These are phyloP conservation scores for Beauveria scarabaeidicola DNA, from an alignment of 2,329 filamentous ascomycete species.

Conservation along the genomic window DNA sequence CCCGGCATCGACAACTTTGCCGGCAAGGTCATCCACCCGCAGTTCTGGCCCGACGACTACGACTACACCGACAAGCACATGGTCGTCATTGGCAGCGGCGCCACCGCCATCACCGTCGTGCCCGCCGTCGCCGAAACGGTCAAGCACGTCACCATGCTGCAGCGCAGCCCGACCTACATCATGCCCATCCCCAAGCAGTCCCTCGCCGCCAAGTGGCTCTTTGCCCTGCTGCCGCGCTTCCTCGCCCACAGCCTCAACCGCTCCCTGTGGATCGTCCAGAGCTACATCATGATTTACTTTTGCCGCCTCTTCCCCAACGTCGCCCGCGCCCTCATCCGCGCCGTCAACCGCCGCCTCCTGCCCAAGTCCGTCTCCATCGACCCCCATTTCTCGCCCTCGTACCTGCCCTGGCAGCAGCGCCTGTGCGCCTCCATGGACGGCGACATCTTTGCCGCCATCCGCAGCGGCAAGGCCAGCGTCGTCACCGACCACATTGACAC, in stretches of 20 bases:
- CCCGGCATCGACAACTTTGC: conserved; percentile 29
- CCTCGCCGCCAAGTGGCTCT: conserved; percentile 25
- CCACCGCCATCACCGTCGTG: conserved; percentile 58
- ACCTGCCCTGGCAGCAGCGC: conserved; percentile 59
- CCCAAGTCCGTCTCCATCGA: conserved; percentile 38
- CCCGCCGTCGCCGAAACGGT: conserved; percentile 51
- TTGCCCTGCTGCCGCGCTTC: conserved; percentile 32
- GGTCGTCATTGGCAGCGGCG: conserved; percentile 59
- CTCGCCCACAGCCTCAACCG: conserved; percentile 38
- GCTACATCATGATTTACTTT: conserved; percentile 33
- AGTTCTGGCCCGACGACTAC: conserved; percentile 63
- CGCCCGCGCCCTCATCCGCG: conserved; percentile 35
- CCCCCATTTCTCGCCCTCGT: conserved; percentile 47
- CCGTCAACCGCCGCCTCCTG: conserved; percentile 34
- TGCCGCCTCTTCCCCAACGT: conserved; percentile 41
- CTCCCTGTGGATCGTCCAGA: conserved; percentile 36
- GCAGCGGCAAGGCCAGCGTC: conserved; percentile 29
- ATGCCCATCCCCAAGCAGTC: conserved; percentile 37
- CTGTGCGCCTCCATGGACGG: conserved; percentile 49
- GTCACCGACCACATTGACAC: conserved; percentile 39
- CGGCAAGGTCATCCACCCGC: conserved; percentile 54
- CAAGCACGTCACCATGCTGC: conserved; percentile 57
- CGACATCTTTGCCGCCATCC: conserved; percentile 37
- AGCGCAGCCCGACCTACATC: conserved; percentile 57
- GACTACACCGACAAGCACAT: conserved; percentile 57